These are phyloP conservation scores for Auricularia cornea DNA, from an alignment of 768 basidiomycete species.

Conservation along the genomic window DNA sequence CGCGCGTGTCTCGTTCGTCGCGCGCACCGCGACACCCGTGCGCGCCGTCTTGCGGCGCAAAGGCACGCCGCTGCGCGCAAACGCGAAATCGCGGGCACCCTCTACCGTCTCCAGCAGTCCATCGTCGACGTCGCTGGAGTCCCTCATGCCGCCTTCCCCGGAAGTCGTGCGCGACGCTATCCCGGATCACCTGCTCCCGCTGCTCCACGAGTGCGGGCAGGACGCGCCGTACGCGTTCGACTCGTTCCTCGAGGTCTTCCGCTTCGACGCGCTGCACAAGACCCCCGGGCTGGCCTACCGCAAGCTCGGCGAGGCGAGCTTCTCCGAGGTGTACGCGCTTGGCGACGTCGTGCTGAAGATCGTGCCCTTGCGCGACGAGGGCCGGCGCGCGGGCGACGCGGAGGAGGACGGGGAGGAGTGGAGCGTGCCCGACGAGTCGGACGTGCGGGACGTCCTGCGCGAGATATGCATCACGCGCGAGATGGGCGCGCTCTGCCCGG, in stretches of 20 bases:
- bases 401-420: conserved; percentile 21
- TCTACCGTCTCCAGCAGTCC: no score
- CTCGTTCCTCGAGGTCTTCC: conserved; percentile 74
- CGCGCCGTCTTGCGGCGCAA: not conserved
- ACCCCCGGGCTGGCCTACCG: conserved; percentile 36
- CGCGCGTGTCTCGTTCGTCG: not conserved
- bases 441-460: conserved; percentile 68
- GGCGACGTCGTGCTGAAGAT: conserved; percentile 87
- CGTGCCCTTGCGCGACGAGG: conserved; percentile 63
- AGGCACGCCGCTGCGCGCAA: not conserved
- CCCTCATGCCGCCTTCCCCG: not conserved
- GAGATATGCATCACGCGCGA: conserved; percentile 69
- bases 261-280: conserved; percentile 50
- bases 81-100: not conserved
- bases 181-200: conserved; percentile 50
- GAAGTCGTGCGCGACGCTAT: not conserved
- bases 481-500: conserved; percentile 67
- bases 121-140: not conserved
- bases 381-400: conserved; percentile 8
- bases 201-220: conserved; percentile 68
- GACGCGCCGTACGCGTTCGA: conserved; percentile 62
- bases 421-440: conserved; percentile 61
- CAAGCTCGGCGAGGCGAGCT: conserved; percentile 95
- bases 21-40: not conserved
- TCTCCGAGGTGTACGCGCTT: conserved; percentile 91